phyloP scores from a whole-genome alignment of 306 rosid genomes.

The Rosa rugosa region DNA sequence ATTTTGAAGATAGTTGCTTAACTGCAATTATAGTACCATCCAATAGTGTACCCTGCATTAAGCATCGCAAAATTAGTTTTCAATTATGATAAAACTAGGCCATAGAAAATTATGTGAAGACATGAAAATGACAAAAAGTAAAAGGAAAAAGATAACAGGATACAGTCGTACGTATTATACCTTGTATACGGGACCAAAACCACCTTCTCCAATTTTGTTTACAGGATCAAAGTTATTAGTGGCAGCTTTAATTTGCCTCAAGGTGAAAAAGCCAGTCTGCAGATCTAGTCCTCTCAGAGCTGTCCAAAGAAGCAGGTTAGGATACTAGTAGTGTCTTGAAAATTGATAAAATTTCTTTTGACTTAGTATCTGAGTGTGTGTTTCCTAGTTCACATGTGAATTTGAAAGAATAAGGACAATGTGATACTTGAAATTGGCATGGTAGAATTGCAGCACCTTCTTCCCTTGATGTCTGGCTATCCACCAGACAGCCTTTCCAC shows the following conservation, averaged over 20 bases:
- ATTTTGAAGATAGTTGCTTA: constrained; percentile 61
- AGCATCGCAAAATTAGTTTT: background rate
- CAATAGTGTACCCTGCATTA: constrained; percentile 43
- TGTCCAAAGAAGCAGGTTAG: background rate
- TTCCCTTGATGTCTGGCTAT: constrained; percentile 10
- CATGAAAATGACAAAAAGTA: background rate
- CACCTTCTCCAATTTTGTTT: constrained; percentile 70
- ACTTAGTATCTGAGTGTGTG: background rate
- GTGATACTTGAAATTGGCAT: background rate
- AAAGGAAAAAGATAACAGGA: background rate
- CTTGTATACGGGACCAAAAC: constrained; percentile 74
- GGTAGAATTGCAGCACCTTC: background rate
- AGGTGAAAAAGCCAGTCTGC: constrained; percentile 17
- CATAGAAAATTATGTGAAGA: background rate
- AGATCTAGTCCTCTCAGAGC: constrained; percentile 19
- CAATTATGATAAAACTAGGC: background rate
- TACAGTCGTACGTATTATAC: constrained; percentile 21
- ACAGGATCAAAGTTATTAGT: constrained; percentile 50
- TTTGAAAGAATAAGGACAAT: background rate
- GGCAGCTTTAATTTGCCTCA: constrained; percentile 34
- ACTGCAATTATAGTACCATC: constrained; percentile 60
- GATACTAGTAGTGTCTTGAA: background rate
- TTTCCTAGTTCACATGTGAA: background rate
- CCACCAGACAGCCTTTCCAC: background rate
- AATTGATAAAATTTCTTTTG: background rate